Base-by-base conservation (phyloP, 1,284 basidiomycete genomes). In the Irpex sp. region DNA sequence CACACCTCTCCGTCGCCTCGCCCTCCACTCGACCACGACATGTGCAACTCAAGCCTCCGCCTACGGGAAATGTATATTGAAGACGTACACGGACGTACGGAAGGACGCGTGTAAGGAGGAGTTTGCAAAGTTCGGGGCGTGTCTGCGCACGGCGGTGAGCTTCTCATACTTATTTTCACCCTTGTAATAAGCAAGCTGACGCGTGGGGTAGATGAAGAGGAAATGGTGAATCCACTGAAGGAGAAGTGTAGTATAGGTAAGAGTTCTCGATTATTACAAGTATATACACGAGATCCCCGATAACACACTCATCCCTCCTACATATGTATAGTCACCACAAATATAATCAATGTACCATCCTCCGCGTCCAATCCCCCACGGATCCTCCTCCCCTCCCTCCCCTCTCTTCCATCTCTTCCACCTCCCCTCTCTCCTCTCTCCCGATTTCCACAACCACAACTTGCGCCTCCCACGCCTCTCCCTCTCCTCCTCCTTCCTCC, bases 51-150 rank as follows among this genome's bases (percentile, higher is more conserved):
- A 93, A 68, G 93, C 93, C 36, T 78, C 84, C 7, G 77, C 74
- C 9, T 96, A 96, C 71, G 93, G 92, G 26, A 88, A 88, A 73
- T 96, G 93, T 71, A 86, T 96, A 31, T 75, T 88, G 17, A 83
- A 84, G 3, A 85, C 83, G 2, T 93, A 94, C 75, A 87, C 85
- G 19, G 92, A 95, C 69, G 85, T 92, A 11, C 83, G 79, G 66
- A 88, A 88, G 74, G 90, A 93, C 70, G 82, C 84, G 62, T 96
- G 93, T 77, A 85, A 86, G 63, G 82, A 84, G 11, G 92, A 95
- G 74, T 96, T 94, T 67, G 80, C 81, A 5, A 83, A 83, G 66
- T 96, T 96, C 72, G 87, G 86, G 40, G 76, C 82, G 55, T 95
- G 93, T 73, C 73, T 94, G 54, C 85, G 86, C 56, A 80, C 85